Percentiles rank a stretch among this genome's conserved stretches.
Evolutionary conservation across 1,139 yeast species (phyloP).

Genomic region (Arxiozyma slooffiae): DNA sequence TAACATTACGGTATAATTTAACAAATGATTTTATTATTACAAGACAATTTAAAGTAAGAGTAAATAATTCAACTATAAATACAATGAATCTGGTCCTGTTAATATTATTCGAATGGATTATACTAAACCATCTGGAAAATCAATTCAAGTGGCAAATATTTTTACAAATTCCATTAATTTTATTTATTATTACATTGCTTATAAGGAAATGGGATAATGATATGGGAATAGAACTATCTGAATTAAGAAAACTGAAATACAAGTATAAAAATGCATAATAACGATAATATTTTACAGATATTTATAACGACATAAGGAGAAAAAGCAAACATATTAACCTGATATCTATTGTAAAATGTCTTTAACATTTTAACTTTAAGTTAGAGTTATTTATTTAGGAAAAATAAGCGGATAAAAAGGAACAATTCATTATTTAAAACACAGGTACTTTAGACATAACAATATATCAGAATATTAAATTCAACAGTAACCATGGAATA

Average conservation of each 20-base stretch:
- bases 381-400: too few relatives aligned
- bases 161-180: constrained; percentile 21
- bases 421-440: not conserved
- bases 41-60: constrained; percentile 11
- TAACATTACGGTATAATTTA: constrained; percentile 22
- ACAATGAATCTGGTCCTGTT: constrained; percentile 17
- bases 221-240: constrained; percentile 19
- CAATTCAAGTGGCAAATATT: constrained; percentile 9
- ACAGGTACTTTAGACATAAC: not conserved
- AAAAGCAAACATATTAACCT: not conserved
- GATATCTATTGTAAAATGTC: not conserved
- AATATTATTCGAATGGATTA: constrained; percentile 21
- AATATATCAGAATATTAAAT: too few relatives aligned
- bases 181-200: constrained; percentile 17
- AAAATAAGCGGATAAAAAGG: not conserved
- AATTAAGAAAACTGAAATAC: constrained; percentile 21
- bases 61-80: constrained; percentile 16
- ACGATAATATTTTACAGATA: not conserved
- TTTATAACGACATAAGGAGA: not conserved
- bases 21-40: constrained; percentile 15
- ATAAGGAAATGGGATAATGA: constrained; percentile 18
- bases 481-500: not conserved
- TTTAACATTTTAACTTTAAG: too few relatives aligned
- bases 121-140: constrained; percentile 8
- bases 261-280: constrained; percentile 26